Percentiles rank a stretch among this genome's conserved stretches.
phyloP scores from a whole-genome alignment of 2,329 filamentous ascomycete genomes.

The Scedosporium aurantiacum region DNA sequence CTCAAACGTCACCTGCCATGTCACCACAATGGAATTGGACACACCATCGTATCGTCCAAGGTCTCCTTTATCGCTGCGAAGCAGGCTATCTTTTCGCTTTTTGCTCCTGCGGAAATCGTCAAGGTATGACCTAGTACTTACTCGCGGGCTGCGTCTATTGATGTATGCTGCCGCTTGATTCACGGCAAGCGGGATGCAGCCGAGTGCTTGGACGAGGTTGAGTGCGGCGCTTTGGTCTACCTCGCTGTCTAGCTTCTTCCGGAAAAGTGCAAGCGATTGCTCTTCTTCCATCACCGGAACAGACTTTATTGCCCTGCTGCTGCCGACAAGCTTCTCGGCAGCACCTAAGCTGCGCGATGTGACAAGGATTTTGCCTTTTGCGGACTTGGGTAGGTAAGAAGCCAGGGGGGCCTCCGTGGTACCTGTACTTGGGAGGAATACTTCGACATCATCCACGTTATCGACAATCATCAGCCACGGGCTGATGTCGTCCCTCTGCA shows the following conservation, averaged over 20 bases:
- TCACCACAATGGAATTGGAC: slow-evolving; percentile 17
- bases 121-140: slow-evolving; percentile 19
- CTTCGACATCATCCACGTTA: slow-evolving; percentile 11
- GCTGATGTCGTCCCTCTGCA: slow-evolving; percentile 10
- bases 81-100: slow-evolving; percentile 13
- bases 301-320: slow-evolving; percentile 3
- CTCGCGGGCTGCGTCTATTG: slow-evolving; percentile 11
- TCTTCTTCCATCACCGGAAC: slow-evolving; percentile 4
- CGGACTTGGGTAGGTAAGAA: slow-evolving; percentile 11
- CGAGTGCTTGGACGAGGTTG: slow-evolving; percentile 9
- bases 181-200: slow-evolving; percentile 18
- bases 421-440: slow-evolving; percentile 8
- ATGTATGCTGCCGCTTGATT: slow-evolving; percentile 18
- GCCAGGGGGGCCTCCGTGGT: not conserved
- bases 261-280: slow-evolving; percentile 5
- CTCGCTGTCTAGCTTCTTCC: not conserved
- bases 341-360: slow-evolving; percentile 11
- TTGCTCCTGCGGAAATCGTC: slow-evolving; percentile 17
- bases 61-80: slow-evolving; percentile 9
- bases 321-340: slow-evolving; percentile 10
- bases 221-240: not conserved
- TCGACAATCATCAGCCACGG: slow-evolving; percentile 13
- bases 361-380: slow-evolving; percentile 10
- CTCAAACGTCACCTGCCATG: slow-evolving; percentile 19
- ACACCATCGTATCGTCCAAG: slow-evolving; percentile 7